phyloP scores from a whole-genome alignment of 169 alveolate species.

The Plasmodium vinckei region DNA sequence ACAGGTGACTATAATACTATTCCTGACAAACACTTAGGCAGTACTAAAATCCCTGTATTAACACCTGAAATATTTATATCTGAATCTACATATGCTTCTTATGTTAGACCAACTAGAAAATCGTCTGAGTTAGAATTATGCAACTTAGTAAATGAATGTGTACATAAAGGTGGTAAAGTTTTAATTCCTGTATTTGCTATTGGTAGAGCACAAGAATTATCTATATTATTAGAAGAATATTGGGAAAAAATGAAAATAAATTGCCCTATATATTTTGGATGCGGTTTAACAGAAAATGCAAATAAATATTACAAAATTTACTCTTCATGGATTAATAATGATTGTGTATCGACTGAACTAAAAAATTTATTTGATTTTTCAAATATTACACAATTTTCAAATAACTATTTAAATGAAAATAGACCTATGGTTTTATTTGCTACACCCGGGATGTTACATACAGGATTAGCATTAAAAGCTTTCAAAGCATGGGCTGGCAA shows the following conservation, averaged over 20 bases:
- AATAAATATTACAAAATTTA: slow-evolving; percentile 95
- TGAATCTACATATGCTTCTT: slow-evolving; percentile 98
- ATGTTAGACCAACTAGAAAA: slow-evolving; percentile 95
- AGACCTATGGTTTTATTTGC: slow-evolving; percentile 99
- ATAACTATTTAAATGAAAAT: slow-evolving; percentile 89
- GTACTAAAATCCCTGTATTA: slow-evolving; percentile 94
- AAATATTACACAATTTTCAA: slow-evolving; percentile 94
- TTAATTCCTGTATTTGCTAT: slow-evolving; percentile 99
- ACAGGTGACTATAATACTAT: slow-evolving; percentile 96
- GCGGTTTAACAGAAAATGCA: slow-evolving; percentile 98
- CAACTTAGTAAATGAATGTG: slow-evolving; percentile 90
- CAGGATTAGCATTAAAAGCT: slow-evolving; percentile 96
- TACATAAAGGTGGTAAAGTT: slow-evolving; percentile 94
- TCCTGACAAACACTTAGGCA: slow-evolving; percentile 97
- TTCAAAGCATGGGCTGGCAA: slow-evolving; percentile 97
- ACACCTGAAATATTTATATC: slow-evolving; percentile 95
- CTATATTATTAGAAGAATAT: slow-evolving; percentile 95
- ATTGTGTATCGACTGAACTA: slow-evolving; percentile 85
- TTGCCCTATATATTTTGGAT: slow-evolving; percentile 97
- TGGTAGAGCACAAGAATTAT: slow-evolving; percentile 99
- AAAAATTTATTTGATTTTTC: slow-evolving; percentile 94
- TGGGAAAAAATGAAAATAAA: slow-evolving; percentile 95
- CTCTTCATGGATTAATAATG: slow-evolving; percentile 95
- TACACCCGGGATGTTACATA: slow-evolving; percentile 99
- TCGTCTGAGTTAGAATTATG: slow-evolving; percentile 97